A percentile compares a stretch with the other conserved stretches of the same genome.
phyloP scores from a whole-genome alignment of 306 rosid genomes.

The Rosa multiflora region DNA sequence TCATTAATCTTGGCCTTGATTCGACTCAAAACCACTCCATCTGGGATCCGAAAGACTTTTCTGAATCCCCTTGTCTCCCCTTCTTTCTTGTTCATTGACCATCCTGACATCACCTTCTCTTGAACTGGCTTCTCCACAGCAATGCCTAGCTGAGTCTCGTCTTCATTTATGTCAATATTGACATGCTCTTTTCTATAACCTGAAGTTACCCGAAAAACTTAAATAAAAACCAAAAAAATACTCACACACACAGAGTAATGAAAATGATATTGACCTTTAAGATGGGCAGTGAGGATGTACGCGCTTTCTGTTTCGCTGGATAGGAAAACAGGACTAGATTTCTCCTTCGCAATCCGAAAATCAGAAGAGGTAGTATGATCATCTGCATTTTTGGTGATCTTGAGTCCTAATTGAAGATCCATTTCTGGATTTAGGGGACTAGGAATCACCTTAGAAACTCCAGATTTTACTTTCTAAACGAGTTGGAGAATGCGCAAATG shows the following conservation, averaged over 20 bases:
- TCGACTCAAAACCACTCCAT: slow-evolving; percentile 56
- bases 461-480: not conserved
- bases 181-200: slow-evolving; percentile 60
- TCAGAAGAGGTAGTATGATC: slow-evolving; percentile 43
- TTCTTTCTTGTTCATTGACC: slow-evolving; percentile 53
- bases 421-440: slow-evolving; percentile 19
- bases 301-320: slow-evolving; percentile 51
- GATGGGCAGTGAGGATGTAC: slow-evolving; percentile 69
- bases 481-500: not conserved
- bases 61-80: slow-evolving; percentile 49
- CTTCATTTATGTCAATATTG: slow-evolving; percentile 60
- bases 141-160: slow-evolving; percentile 57
- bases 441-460: not conserved
- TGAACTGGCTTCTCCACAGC: slow-evolving; percentile 58
- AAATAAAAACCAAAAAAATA: not conserved
- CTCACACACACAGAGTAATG: not conserved
- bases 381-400: slow-evolving; percentile 51
- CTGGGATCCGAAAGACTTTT: slow-evolving; percentile 62
- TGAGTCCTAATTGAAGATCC: slow-evolving; percentile 74
- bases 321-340: slow-evolving; percentile 43
- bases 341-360: slow-evolving; percentile 44
- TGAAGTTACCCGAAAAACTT: slow-evolving; percentile 34
- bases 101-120: slow-evolving; percentile 56
- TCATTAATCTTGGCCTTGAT: slow-evolving; percentile 63
- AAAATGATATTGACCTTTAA: slow-evolving; percentile 47